Base-by-base conservation (phyloP, 495 filamentous ascomycete genomes). In the Podospora appendiculata region DNA sequence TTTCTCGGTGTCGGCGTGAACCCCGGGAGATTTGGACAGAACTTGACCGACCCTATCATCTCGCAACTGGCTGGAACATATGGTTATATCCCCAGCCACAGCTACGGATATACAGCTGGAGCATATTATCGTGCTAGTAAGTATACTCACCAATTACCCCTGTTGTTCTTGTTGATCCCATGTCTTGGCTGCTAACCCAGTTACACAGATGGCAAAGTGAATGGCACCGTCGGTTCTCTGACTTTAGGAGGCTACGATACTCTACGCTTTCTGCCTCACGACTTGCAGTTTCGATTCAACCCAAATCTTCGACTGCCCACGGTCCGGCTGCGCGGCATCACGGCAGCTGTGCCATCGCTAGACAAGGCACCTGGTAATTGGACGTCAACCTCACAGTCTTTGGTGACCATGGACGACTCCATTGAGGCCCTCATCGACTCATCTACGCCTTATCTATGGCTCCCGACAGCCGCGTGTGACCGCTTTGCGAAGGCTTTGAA, bases 31-130 rank as follows among this genome's bases (percentile, higher is more conserved):
- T 76, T 78, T 41, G 61, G 65, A 32, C 41, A 57, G 25, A 67
- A 67, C 40, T 50, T 70, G n/a, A 61, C 62, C 32, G 59, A 62
- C 39, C 67, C 54, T 13, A 61, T 63, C 50, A 65, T 70, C 52
- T 56, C 74, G 3, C 65, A 71, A 32, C 58, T 84, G 41, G 75
- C 78, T 35, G 66, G 79, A 48, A 65, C 72, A 40, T 64, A 70
- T 47, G 77, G 77, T 32, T 54, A 53, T 2, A 81, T 85, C 50
- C 78, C 81, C 25, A 84, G 79, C 47, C 71, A 83, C 41, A 82
- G 76, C 55, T 87, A 83, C 58, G 83, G 82, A 44, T 87, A 82
- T 58, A 86, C 84, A 6, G 82, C 84, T 41, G 84, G 84, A 3
- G 82, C 82, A 39, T 75, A 78, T 50, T 85, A 86, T 58, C 74